Base-by-base conservation (phyloP, 176 grass and related monocot genomes). In the Oryza officinalis region DNA sequence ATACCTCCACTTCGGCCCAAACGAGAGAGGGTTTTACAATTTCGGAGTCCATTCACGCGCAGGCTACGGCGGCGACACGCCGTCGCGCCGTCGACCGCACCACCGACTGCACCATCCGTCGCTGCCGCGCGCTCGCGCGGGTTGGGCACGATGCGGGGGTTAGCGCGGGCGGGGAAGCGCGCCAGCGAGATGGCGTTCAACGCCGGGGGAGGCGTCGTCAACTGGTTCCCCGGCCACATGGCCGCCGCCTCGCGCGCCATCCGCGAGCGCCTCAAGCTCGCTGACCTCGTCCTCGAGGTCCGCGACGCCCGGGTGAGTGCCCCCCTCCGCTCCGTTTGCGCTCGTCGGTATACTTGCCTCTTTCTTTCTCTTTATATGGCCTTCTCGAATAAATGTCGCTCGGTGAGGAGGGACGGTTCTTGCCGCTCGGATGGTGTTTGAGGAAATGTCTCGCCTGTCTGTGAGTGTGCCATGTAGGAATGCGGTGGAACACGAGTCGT, bases 161-260 rank as follows among this genome's bases (percentile, higher is more conserved):
- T 86, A 59, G 59, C 76, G 22, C 76, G 79, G 64, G 83, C 87
- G 20, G 80, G 65, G 33, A 95, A 95, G 89, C 84, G 92, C 8
- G 77, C 94, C 22, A 74, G 91, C 1, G 93, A 98, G 54, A 98
- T 98, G 93, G 93, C 92, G n/a, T 93, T 93, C 83, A 95, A 93
- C 52, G 79, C 89, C 59, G 87, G 89, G 14, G 91, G 91, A 1
- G 96, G 93, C 38, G 77, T 26, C 54, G 43, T 98, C 54, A 98
- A 98, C 83, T 95, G 96, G 93, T 98, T 98, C 83, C 93, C 96
- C 4, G 96, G 96, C 30, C 96, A 98, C 85, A 98, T 98, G 96
- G 96, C 92, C 31, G 90, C 91, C 44, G 96, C 93, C 57, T 87
- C 93, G 10, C 93, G 93, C 61, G 93, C 96, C 77, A 95, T 98